Evolutionary conservation across 2,329 filamentous ascomycete genomes (phyloP), one percentile per base, ranked within the genome.

Genomic region (Zelopaecilomyces penicillatus): DNA sequence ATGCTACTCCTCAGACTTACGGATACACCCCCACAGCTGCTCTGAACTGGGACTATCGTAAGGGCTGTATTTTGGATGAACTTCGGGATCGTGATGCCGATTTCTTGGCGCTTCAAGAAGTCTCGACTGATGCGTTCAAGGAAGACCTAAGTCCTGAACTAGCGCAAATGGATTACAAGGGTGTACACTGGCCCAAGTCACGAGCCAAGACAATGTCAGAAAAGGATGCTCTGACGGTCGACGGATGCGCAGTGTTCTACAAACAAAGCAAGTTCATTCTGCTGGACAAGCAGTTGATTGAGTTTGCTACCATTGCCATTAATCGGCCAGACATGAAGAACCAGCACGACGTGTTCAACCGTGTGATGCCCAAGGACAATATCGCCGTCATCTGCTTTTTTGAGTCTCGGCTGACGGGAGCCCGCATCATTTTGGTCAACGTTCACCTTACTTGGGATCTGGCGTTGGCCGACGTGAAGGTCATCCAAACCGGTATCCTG

Each of bases 351-450:
- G 91, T 97, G 46, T 97, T 95, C 75, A 98, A 98, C 64, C 85
- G 93, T 29, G 85, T 98, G 49, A 97, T 96, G 93, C 90, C 91
- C 49, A 88, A 93, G 67, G 93, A 98, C 72, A 91, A 97, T 62
- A 95, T 98, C 64, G 93, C 86, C 11, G 84, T 95, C 39, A 80
- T 95, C 39, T 82, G 85, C 45, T 95, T 97, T 70, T 80, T 98
- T 50, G 93, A 98, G 65, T 96, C 95, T 57, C 81, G 91, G 33
- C 71, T 79, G 49, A 96, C 91, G 0, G 93, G 93, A n/a, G 83
- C 88, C 10, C 83, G 93, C 45, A 71, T 97, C 58, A 95, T 98
- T 51, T 82, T 97, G 32, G 88, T 88, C 54, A 97, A 97, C 60
- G 87, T 87, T 5, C 93, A 98, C 70, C 74, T 97, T 42, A 94